A percentile compares a stretch with the other conserved stretches of the same genome.
Evolutionary conservation across 2,329 filamentous ascomycete species (phyloP).

Genomic region (Hymenoscyphus albidus): DNA sequence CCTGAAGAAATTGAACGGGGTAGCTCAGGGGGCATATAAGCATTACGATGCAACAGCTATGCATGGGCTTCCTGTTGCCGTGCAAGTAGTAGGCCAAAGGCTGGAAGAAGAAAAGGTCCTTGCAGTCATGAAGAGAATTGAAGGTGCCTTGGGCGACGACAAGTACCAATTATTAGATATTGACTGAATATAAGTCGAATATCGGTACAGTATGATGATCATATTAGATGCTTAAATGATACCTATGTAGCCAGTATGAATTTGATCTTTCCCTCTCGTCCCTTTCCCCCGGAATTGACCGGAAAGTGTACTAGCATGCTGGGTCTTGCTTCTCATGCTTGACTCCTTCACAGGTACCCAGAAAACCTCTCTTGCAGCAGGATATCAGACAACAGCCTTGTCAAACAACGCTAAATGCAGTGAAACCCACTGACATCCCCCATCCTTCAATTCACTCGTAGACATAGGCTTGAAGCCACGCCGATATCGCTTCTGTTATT

Average conservation of each 20-base stretch:
- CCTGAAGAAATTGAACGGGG: conserved; percentile 65
- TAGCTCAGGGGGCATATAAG: conserved; percentile 80
- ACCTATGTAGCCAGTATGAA: neutral
- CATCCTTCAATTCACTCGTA: too few relatives aligned
- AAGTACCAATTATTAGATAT: conserved; percentile 49
- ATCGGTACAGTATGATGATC: conserved; percentile 6
- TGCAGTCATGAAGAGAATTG: conserved; percentile 48
- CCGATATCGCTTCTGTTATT: too few relatives aligned
- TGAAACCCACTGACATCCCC: too few relatives aligned
- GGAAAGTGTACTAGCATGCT: neutral
- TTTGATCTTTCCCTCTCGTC: neutral
- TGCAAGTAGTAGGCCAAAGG: conserved; percentile 41
- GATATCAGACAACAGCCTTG: too few relatives aligned
- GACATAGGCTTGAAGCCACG: too few relatives aligned
- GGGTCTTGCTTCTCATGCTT: neutral
- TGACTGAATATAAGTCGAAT: conserved; percentile 20
- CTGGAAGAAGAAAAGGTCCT: conserved; percentile 36
- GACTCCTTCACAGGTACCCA: neutral
- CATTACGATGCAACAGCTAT: conserved; percentile 78
- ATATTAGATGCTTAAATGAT: neutral
- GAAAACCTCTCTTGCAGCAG: too few relatives aligned
- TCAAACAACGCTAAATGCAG: too few relatives aligned
- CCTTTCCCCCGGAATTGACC: neutral
- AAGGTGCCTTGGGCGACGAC: conserved; percentile 63
- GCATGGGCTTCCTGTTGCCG: conserved; percentile 81